Evolutionary conservation across 2,329 filamentous ascomycete species (phyloP).

Genomic region (Hypomyces rosellus): DNA sequence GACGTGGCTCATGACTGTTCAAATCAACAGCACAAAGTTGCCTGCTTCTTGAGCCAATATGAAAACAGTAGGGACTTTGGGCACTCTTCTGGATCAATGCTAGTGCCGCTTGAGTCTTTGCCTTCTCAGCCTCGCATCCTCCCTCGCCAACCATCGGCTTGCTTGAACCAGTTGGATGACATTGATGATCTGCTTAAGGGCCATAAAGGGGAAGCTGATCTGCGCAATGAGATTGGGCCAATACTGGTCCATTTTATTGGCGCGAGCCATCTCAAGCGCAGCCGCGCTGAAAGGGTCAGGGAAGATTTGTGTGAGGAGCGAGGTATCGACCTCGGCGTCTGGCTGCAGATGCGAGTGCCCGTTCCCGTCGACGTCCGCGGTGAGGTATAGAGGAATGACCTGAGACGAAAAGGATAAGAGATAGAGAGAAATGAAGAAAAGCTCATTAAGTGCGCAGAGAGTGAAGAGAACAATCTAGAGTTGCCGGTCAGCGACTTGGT

Average conservation of each 20-base stretch:
- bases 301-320: constrained; percentile 66
- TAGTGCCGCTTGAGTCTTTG: too few species aligned
- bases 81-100: too few species aligned
- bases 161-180: constrained; percentile 88
- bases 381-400: constrained; percentile 74
- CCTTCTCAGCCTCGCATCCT: too few species aligned
- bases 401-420: constrained; percentile 93
- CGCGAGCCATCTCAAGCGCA: constrained; percentile 82
- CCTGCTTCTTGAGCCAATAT: too few species aligned
- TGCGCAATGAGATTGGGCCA: constrained; percentile 63
- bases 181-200: constrained; percentile 86
- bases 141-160: constrained; percentile 68
- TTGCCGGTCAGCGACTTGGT: constrained; percentile 9
- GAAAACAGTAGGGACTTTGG: too few species aligned
- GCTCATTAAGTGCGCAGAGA: constrained; percentile 82
- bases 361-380: constrained; percentile 45
- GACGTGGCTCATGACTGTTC: too few species aligned
- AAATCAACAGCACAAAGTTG: too few species aligned
- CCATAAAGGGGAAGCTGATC: constrained; percentile 78
- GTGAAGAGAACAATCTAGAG: constrained; percentile 76
- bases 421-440: constrained; percentile 96
- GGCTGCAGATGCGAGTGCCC: constrained; percentile 39
- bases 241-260: constrained; percentile 79
- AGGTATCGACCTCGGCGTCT: constrained; percentile 62
- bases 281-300: constrained; percentile 83